Percentiles rank a stretch among this genome's conserved stretches.
Evolutionary conservation across 495 filamentous ascomycete species (phyloP).

Genomic region (Penicillium ucsense): DNA sequence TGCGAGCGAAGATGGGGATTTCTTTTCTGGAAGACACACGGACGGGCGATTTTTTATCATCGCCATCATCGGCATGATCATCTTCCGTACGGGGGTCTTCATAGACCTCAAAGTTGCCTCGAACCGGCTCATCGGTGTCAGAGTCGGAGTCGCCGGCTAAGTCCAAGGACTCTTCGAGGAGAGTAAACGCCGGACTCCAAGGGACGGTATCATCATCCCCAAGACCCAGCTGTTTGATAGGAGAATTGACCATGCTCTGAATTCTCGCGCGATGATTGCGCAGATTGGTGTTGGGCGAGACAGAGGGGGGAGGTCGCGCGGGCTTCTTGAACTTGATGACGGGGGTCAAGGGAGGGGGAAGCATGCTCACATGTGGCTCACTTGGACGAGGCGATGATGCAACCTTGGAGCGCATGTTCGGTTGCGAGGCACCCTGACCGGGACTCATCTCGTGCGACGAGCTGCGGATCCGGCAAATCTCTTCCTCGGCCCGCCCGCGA

Average conservation of each 20-base stretch:
- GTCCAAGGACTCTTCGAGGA: conserved; percentile 47
- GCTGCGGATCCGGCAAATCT: conserved; percentile 86
- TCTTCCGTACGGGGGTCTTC: conserved; percentile 45
- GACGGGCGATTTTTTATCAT: too few relatives aligned
- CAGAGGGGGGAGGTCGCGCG: conserved; percentile 70
- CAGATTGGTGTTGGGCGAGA: conserved; percentile 92
- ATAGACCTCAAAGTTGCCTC: conserved; percentile 58
- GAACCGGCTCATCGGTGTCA: too few relatives aligned
- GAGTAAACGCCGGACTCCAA: conserved; percentile 71
- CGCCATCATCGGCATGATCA: too few relatives aligned
- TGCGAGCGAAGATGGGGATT: too few relatives aligned
- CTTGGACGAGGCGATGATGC: conserved; percentile 52
- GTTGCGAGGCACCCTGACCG: conserved; percentile 46
- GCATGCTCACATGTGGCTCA: conserved; percentile 43
- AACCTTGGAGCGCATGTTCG: conserved; percentile 32
- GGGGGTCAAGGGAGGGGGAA: conserved; percentile 77
- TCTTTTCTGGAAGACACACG: too few relatives aligned
- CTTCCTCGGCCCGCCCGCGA: conserved; percentile 85
- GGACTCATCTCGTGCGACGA: conserved; percentile 87
- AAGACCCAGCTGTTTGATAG: conserved; percentile 62
- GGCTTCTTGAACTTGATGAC: conserved; percentile 78
- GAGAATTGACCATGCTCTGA: conserved; percentile 79
- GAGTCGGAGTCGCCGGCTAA: conserved; percentile 38
- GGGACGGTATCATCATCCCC: conserved; percentile 46
- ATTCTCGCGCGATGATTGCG: conserved; percentile 82